Base-by-base conservation (phyloP, 2,329 filamentous ascomycete genomes). In the Aphanocladium album region DNA sequence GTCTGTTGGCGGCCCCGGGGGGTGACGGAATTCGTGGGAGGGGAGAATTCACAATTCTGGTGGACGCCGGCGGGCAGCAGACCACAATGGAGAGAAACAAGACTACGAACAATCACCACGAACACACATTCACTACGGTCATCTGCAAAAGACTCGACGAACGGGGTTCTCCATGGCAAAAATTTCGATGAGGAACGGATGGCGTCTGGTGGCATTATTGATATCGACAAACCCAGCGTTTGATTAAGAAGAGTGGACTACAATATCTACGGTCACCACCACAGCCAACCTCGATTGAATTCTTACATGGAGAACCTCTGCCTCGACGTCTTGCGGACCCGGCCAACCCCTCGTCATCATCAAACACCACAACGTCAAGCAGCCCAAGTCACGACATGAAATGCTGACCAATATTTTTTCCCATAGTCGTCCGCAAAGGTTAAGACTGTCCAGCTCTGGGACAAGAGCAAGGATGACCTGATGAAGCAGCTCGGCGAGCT, bases 391-490 rank as follows among this genome's bases (percentile, higher is more conserved):
- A 33, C 7, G 33, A 23, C n/a, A 14, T 45, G n/a, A n/a, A n/a
- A n/a, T 46, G 25, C 43, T 57, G 52, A 63, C 52, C 57, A 25
- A 41, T 17, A 33, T 50, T 57, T 17, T 19, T 63, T 71, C 61
- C n/a, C n/a, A n/a, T 68, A 79, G 77, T 79, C 77, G 74, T 76
- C 76, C 69, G 73, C 74, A 71, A 88, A 88, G 87, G 91, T 99
- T 82, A 98, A 97, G 90, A 88, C 93, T 80, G 87, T 86, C 83
- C 86, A 90, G 83, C 91, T 99, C 81, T 98, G 95, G 95, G 88
- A 87, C 84, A 99, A 99, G 91, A 93, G 86, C 89, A 98, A 98
- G 89, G 91, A 96, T 77, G 96, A 99, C 75, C 86, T 99, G 80
- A 86, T 87, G 77, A 96, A 95, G 87, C 92, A 96, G 81, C 88